These are phyloP conservation scores for Sarocladiaceae sp. DNA, from an alignment of 2,329 filamentous ascomycete genomes.

Conservation along the genomic window DNA sequence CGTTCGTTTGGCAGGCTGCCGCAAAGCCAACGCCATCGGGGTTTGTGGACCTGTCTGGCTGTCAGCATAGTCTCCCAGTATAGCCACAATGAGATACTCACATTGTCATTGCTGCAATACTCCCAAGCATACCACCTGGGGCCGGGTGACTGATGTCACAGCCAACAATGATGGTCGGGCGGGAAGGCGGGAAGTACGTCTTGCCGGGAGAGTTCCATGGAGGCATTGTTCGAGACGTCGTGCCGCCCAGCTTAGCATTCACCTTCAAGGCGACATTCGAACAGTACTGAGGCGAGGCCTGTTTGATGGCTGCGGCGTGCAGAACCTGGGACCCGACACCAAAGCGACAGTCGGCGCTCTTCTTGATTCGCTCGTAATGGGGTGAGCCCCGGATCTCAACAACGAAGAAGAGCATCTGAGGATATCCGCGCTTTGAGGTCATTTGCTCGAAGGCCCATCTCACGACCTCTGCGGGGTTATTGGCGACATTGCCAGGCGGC, in stretches of 20 bases:
- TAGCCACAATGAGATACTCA: too few relatives aligned
- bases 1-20: constrained; percentile 77
- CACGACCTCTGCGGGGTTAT: constrained; percentile 47
- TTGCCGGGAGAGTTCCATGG: constrained; percentile 23
- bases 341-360: constrained; percentile 76
- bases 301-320: constrained; percentile 60
- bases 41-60: too few relatives aligned
- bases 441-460: constrained; percentile 35
- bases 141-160: constrained; percentile 77
- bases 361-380: constrained; percentile 82
- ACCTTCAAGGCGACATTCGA: constrained; percentile 96
- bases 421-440: constrained; percentile 48
- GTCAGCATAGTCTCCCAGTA: too few relatives aligned
- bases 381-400: constrained; percentile 64
- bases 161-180: constrained; percentile 67
- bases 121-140: constrained; percentile 60
- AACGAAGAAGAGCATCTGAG: constrained; percentile 76
- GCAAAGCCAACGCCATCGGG: constrained; percentile 65
- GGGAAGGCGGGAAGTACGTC: constrained; percentile 31
- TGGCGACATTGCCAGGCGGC: constrained; percentile 22
- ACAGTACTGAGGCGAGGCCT: constrained; percentile 73
- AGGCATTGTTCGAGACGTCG: constrained; percentile 48
- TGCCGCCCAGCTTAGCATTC: constrained; percentile 88
- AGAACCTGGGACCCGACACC: constrained; percentile 81
- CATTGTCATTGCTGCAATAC: constrained; percentile 85